Percentiles rank a stretch among this genome's conserved stretches.
Evolutionary conservation across 1,284 basidiomycete genomes (phyloP).

Genomic region (Microbotryum scabiosae): DNA sequence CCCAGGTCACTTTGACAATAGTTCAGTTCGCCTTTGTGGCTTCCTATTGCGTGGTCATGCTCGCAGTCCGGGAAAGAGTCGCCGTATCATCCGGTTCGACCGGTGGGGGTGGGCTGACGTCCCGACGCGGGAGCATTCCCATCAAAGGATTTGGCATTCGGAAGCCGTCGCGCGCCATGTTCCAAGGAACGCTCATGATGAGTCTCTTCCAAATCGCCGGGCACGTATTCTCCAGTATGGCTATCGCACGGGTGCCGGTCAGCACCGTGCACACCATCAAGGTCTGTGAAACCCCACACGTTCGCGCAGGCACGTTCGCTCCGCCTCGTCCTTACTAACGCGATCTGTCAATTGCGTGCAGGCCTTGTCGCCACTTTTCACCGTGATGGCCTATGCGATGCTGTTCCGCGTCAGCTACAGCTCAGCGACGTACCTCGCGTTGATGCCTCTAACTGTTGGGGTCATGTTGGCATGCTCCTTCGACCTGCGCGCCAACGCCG

Average conservation of each 20-base stretch:
- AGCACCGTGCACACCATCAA: constrained; percentile 99
- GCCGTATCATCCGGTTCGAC: not conserved
- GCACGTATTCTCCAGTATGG: constrained; percentile 93
- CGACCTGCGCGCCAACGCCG: constrained; percentile 71
- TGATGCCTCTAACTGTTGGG: constrained; percentile 87
- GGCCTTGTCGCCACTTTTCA: constrained; percentile 95
- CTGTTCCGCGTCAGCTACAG: constrained; percentile 91
- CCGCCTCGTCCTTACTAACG: not conserved
- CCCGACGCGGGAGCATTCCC: constrained; percentile 7
- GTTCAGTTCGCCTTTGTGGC: constrained; percentile 95
- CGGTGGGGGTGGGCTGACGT: not conserved
- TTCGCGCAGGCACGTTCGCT: constrained; percentile 3
- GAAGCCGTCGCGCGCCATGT: constrained; percentile 59
- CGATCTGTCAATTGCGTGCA: constrained; percentile 39
- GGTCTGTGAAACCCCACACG: constrained; percentile 47
- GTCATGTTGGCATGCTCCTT: constrained; percentile 97
- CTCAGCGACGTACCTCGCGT: constrained; percentile 78
- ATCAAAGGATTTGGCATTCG: constrained; percentile 35
- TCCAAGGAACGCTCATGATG: constrained; percentile 78
- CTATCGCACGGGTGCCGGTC: constrained; percentile 90
- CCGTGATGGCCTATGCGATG: constrained; percentile 85
- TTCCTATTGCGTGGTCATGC: constrained; percentile 66
- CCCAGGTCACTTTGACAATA: constrained; percentile 88
- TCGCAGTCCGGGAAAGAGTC: constrained; percentile 23
- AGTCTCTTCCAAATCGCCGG: constrained; percentile 87